These are phyloP conservation scores for Phtheirospermum japonicum DNA, from an alignment of 257 asterid species.

Conservation along the genomic window DNA sequence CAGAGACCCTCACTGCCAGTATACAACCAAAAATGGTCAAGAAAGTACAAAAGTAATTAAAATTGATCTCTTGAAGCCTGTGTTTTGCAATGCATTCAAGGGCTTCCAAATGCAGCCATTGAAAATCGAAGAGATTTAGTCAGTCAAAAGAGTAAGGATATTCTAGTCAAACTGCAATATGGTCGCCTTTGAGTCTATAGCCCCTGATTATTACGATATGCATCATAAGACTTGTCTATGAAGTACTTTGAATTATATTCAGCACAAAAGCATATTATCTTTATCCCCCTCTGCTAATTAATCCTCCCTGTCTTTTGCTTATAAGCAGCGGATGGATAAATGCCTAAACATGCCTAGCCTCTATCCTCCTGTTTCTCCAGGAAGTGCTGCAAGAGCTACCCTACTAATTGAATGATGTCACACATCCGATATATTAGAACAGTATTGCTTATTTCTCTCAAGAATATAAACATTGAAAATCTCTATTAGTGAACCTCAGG, in stretches of 20 bases:
- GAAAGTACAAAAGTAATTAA: background rate
- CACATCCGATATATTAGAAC: background rate
- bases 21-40: too few relatives aligned
- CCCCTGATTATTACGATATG: background rate
- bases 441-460: too few relatives aligned
- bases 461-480: too few relatives aligned
- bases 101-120: background rate
- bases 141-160: background rate
- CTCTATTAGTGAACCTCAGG: too few relatives aligned
- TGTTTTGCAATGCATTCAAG: background rate
- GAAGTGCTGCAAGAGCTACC: background rate
- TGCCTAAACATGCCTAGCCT: background rate
- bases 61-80: background rate
- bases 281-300: background rate
- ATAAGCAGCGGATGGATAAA: background rate
- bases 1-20: too few relatives aligned
- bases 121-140: background rate
- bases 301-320: background rate
- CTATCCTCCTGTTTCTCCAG: background rate
- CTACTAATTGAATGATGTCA: background rate
- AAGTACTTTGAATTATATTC: background rate
- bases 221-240: background rate
- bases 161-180: background rate
- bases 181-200: background rate
- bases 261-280: background rate